Base-by-base conservation (phyloP, 768 basidiomycete genomes). In the Cytidiella melzeri region DNA sequence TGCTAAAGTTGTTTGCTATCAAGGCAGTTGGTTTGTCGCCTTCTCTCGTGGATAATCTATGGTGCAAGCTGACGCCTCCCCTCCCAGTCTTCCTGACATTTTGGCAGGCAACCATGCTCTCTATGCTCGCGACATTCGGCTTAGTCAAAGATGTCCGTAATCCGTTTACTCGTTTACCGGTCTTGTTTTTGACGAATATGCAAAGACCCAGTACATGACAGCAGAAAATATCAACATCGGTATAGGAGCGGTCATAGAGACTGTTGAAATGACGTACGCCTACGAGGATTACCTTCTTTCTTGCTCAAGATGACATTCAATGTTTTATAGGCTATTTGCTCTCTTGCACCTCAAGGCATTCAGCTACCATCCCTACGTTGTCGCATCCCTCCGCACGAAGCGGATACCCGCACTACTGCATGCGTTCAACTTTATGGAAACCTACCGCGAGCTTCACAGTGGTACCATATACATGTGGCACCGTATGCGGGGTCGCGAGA, bases 341-440 rank as follows among this genome's bases (percentile, higher is more conserved):
- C 75, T 85, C 45, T 61, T 88, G 4, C 87, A 91, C 63, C 70
- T 91, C 62, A 70, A 72, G 41, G 84, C 85, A 4, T 91, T 87
- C 66, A 75, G 77, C 12, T 88, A 87, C 65, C 77, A 75, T 55
- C 74, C 76, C 1, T 88, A 88, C 63, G 64, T 66, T 6, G 48
- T 43, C 1, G 63, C 65, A 23, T 48, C 65, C 1, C 51, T 61
- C 28, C 66, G 65, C 20, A 85, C 82, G 5, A 68, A 77, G n/a
- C 76, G 78, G 23, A 64, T 77, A 57, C 73, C 70, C 18, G 75
- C 85, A 3, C 71, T 87, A 18, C 67, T 69, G 0, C 80, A 87
- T 58, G 83, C 77, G 5, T 69, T 89, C 63, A 79, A 86, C 61
- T 83, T 83, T 58, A 72, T 79, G 10, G 87, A 89, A 60, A 83